Evolutionary conservation across 2,329 filamentous ascomycete genomes (phyloP).

Genomic region (Geosmithia putterillii): DNA sequence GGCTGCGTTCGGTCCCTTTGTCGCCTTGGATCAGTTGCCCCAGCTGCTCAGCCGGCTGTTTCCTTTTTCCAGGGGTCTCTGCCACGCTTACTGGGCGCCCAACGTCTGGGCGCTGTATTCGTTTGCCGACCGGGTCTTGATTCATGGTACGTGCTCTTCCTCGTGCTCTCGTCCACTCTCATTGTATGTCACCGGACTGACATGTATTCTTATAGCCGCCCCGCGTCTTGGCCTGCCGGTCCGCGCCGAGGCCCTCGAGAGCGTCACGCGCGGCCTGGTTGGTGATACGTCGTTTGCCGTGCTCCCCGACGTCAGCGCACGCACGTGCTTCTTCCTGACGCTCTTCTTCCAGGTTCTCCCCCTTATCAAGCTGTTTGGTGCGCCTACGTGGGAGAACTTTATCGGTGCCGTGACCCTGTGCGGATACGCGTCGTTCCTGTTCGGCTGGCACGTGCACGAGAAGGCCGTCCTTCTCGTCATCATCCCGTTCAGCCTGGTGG

Average conservation of each 20-base stretch:
- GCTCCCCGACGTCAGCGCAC: slow-evolving; percentile 72
- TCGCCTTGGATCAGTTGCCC: slow-evolving; percentile 64
- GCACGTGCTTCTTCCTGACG: slow-evolving; percentile 71
- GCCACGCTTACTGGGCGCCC: slow-evolving; percentile 97
- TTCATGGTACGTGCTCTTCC: slow-evolving; percentile 51
- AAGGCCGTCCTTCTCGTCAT: slow-evolving; percentile 93
- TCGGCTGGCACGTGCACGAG: slow-evolving; percentile 97
- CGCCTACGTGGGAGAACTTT: slow-evolving; percentile 81
- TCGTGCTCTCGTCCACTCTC: background rate
- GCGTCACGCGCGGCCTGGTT: slow-evolving; percentile 84
- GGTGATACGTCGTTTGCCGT: slow-evolving; percentile 92
- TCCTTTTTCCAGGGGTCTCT: slow-evolving; percentile 85
- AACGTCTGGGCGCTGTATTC: slow-evolving; percentile 98
- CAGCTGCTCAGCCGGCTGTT: slow-evolving; percentile 80
- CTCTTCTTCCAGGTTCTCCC: slow-evolving; percentile 70
- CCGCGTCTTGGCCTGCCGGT: slow-evolving; percentile 67
- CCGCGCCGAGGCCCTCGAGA: slow-evolving; percentile 64
- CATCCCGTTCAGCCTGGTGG: slow-evolving; percentile 87
- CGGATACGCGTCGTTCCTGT: slow-evolving; percentile 91
- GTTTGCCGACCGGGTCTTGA: slow-evolving; percentile 72
- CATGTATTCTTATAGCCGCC: slow-evolving; percentile 43
- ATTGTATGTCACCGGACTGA: slow-evolving; percentile 4
- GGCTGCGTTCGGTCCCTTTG: slow-evolving; percentile 84
- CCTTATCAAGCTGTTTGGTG: slow-evolving; percentile 64
- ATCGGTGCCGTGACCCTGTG: slow-evolving; percentile 83